These are phyloP conservation scores for Trametes meyenii DNA, from an alignment of 768 basidiomycete genomes.

Conservation along the genomic window DNA sequence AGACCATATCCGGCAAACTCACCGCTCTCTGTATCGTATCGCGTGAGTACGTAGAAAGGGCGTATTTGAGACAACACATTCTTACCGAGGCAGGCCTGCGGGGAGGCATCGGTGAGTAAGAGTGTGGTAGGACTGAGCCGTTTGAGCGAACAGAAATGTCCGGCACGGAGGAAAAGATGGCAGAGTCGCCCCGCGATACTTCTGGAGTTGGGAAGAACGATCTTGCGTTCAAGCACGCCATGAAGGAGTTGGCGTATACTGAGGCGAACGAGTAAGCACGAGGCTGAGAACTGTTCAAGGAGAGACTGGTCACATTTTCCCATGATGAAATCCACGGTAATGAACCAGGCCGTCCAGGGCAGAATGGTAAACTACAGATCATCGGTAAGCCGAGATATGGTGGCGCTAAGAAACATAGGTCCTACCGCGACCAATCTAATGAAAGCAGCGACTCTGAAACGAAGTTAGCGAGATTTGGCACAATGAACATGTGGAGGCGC, in stretches of 20 bases:
- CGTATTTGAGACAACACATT: neutral
- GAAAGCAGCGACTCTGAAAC: constrained; percentile 9
- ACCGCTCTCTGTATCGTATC: constrained; percentile 9
- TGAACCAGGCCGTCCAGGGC: constrained; percentile 25
- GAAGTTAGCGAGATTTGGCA: neutral
- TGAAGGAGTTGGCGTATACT: constrained; percentile 24
- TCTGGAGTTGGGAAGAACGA: constrained; percentile 13
- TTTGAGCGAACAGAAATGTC: constrained; percentile 21
- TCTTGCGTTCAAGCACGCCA: constrained; percentile 22
- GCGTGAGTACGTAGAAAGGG: no score
- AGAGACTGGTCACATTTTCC: constrained; percentile 7
- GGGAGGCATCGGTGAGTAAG: constrained; percentile 9
- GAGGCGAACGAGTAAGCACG: neutral
- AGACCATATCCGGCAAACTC: constrained; percentile 20
- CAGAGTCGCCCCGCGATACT: constrained; percentile 10
- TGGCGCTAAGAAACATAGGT: no score
- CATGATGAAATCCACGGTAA: constrained; percentile 22
- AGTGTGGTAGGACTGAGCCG: constrained; percentile 7
- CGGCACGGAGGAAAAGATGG: constrained; percentile 19
- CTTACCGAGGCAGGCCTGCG: constrained; percentile 19
- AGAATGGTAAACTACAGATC: constrained; percentile 8
- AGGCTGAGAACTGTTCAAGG: no score
- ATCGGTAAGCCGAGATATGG: neutral
- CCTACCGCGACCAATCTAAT: constrained; percentile 15
- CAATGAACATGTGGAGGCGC: no score